A percentile compares a stretch with the other conserved stretches of the same genome.
Conservation (phyloP, 179 eudicot species). For the Pouteria campechiana region DNA sequence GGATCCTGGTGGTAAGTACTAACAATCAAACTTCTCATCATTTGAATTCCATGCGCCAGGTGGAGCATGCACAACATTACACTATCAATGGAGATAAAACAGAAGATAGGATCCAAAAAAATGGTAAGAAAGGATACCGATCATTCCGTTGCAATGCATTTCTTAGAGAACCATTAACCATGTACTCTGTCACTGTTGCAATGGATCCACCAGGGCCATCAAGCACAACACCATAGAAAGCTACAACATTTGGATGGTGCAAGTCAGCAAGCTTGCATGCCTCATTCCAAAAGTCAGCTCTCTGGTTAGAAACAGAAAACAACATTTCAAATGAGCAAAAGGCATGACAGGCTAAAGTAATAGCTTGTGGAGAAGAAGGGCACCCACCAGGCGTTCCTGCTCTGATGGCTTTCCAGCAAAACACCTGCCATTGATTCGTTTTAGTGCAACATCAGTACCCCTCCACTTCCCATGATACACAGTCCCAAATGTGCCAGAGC, state of each 20-base stretch:
- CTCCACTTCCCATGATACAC: slow-evolving; percentile 98
- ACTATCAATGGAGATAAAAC: not conserved
- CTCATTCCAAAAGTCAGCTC: slow-evolving; percentile 94
- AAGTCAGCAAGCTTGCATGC: slow-evolving; percentile 81
- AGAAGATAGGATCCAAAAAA: not conserved
- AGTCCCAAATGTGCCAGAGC: slow-evolving; percentile 94
- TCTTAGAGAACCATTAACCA: slow-evolving; percentile 95
- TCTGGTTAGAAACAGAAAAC: slow-evolving; percentile 26
- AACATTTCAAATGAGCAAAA: not conserved
- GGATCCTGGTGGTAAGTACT: slow-evolving; percentile 31
- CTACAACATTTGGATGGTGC: slow-evolving; percentile 99
- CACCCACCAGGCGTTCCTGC: slow-evolving; percentile 74
- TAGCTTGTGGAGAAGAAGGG: not conserved
- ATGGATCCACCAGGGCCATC: slow-evolving; percentile 93
- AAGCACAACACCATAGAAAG: slow-evolving; percentile 90
- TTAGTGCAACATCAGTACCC: slow-evolving; percentile 94
- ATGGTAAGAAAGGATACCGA: slow-evolving; percentile 25
- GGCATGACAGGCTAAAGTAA: not conserved
- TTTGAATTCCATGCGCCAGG: not conserved
- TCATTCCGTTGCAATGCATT: slow-evolving; percentile 77
- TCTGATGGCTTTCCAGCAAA: slow-evolving; percentile 86
- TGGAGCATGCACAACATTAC: too few species aligned
- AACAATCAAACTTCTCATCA: slow-evolving; percentile 3
- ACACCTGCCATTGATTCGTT: slow-evolving; percentile 78
- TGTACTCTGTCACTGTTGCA: slow-evolving; percentile 96